phyloP scores from a whole-genome alignment of 495 filamentous ascomycete genomes.

The Penicillium cinerascens region DNA sequence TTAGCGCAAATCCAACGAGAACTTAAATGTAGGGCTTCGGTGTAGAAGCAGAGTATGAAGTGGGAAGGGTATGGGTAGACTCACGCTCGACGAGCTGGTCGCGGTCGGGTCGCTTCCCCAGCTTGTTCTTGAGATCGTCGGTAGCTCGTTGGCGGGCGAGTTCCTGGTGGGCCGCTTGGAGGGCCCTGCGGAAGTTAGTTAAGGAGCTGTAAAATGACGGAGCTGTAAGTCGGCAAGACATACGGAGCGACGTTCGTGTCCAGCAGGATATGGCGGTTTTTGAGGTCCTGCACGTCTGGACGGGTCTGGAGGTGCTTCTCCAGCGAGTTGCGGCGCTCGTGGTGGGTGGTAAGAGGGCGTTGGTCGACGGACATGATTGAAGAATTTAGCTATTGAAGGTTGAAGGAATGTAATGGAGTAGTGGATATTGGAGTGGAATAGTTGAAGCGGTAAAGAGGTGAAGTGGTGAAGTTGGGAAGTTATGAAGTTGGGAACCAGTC shows the following conservation, averaged over 20 bases:
- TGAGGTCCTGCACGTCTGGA: conserved; percentile 76
- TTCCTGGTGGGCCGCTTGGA: conserved; percentile 59
- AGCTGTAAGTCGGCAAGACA: conserved; percentile 11
- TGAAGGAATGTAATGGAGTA: background rate
- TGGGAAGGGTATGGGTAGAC: conserved; percentile 15
- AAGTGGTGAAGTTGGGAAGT: background rate
- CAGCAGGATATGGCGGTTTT: conserved; percentile 68
- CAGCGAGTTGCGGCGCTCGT: conserved; percentile 80
- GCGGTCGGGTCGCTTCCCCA: conserved; percentile 61
- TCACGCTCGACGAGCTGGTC: conserved; percentile 71
- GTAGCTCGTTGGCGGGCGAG: conserved; percentile 62
- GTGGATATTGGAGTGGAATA: background rate
- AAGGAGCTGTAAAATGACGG: background rate
- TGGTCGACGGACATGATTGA: conserved; percentile 36
- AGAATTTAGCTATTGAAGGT: background rate
- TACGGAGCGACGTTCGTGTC: conserved; percentile 70
- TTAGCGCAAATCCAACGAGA: conserved; percentile 6
- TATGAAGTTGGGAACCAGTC: background rate
- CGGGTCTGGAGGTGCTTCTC: conserved; percentile 79
- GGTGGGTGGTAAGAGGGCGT: conserved; percentile 51
- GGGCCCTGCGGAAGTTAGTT: conserved; percentile 37
- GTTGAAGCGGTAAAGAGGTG: background rate
- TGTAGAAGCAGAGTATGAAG: background rate
- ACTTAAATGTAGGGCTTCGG: background rate
- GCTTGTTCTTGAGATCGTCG: conserved; percentile 63